Evolutionary conservation across 306 rosid species (phyloP), one percentile per base, ranked within the genome.

Genomic region (Parietaria judaica): DNA sequence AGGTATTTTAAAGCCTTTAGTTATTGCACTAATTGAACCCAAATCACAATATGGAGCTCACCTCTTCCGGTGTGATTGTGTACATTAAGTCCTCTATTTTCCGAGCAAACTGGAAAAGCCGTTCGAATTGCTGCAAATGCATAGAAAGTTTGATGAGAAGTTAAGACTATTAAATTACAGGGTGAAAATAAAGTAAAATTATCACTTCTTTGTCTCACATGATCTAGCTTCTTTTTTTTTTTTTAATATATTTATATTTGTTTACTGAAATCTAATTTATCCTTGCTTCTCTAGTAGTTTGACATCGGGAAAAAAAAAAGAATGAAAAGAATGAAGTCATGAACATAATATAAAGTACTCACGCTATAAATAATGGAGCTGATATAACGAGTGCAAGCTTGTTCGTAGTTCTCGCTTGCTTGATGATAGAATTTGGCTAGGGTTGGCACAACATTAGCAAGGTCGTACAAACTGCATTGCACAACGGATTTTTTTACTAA

Each of bases 381-480:
- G 65, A 88, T 86, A 70, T 92, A 95, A 66, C 95, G 94, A 9
- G 95, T 77, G 79, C 99, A 92, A 65, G 99, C 88, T 77, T 86
- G 95, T 74, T 92, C 99, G 68, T 92, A 92, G 67, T 84, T 82
- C 80, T 92, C 99, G 77, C 99, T 92, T 54, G 99, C 99, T 70
- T 92, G 96, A 76, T 92, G 99, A 80, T 92, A 92, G 69, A 92
- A 92, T 76, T 92, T 92, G 56, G 99, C 96, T 67, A 92, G 75
- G 53, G 99, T 92, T 66, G 99, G 99, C 71, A 92, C 99, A 55
- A 92, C 84, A 58, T 92, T 86, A 70, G 99, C 99, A 12, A 92
- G 81, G 82, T 92, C 96, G 82, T 86, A 92, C 83, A 92, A 81
- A 75, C 99, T 92, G 84, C 73, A 75, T 44, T 8, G 9, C 41